Evolutionary conservation across 2,329 filamentous ascomycete genomes (phyloP).

Genomic region (Calonectria hongkongensis): DNA sequence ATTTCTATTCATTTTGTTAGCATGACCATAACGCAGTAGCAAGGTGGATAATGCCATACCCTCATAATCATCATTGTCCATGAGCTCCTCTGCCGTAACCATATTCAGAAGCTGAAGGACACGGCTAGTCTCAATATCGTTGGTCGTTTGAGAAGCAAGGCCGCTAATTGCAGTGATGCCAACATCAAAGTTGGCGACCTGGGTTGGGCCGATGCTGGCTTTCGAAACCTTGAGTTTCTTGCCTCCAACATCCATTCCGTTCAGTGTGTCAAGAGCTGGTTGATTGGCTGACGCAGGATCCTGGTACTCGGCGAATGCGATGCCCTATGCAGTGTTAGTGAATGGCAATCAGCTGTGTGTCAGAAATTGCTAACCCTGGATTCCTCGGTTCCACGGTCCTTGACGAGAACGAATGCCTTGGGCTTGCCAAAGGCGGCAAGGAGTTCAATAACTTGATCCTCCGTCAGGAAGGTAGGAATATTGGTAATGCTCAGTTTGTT

Average conservation of each 20-base stretch:
- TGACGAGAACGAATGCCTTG: conserved; percentile 93
- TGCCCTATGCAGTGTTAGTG: conserved; percentile 77
- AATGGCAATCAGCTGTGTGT: too few relatives aligned
- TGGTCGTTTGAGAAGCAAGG: conserved; percentile 91
- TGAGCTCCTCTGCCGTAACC: conserved; percentile 96
- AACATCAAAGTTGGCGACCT: conserved; percentile 93
- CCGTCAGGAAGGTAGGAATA: conserved; percentile 89
- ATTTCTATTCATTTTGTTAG: conserved; percentile 82
- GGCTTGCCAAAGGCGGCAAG: conserved; percentile 93
- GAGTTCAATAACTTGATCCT: conserved; percentile 94
- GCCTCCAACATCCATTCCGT: conserved; percentile 94
- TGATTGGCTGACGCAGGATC: conserved; percentile 83
- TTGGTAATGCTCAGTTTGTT: conserved; percentile 97
- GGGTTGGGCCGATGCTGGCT: conserved; percentile 95
- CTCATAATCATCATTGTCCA: conserved; percentile 96
- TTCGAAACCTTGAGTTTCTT: conserved; percentile 89
- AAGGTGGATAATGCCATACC: conserved; percentile 71
- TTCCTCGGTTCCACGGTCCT: conserved; percentile 89
- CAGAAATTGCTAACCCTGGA: conserved; percentile 82
- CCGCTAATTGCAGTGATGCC: conserved; percentile 98
- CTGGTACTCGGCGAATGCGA: conserved; percentile 96
- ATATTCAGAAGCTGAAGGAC: conserved; percentile 98
- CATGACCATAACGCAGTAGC: background rate
- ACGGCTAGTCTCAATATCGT: conserved; percentile 85
- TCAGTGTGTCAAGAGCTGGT: conserved; percentile 91